Evolutionary conservation across 2,329 filamentous ascomycete genomes (phyloP).

Genomic region (Diaporthe ampelina): DNA sequence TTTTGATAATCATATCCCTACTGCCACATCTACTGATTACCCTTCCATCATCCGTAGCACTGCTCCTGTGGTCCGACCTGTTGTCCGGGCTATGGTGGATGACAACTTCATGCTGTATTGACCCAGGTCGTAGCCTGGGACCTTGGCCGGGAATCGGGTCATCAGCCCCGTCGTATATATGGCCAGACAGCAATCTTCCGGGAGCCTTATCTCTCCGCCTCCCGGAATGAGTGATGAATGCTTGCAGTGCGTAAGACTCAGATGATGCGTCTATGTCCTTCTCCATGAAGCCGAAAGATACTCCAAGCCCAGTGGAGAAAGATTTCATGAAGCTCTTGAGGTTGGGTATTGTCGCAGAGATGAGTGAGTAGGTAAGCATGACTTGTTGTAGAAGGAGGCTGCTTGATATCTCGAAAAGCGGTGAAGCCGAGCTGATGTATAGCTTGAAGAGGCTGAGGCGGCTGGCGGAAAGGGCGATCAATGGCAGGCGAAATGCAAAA

Average conservation of each 20-base stretch:
- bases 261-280: background rate
- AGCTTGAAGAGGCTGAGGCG: slow-evolving; percentile 39
- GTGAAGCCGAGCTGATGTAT: slow-evolving; percentile 38
- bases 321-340: slow-evolving; percentile 45
- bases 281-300: slow-evolving; percentile 17
- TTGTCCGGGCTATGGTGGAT: slow-evolving; percentile 9
- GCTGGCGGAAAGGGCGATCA: slow-evolving; percentile 40
- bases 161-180: background rate
- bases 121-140: slow-evolving; percentile 10
- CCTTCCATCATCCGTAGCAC: slow-evolving; percentile 28
- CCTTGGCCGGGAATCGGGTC: background rate
- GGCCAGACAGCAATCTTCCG: background rate
- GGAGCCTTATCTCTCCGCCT: background rate
- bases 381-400: slow-evolving; percentile 43
- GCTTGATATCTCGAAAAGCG: slow-evolving; percentile 41
- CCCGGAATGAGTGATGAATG: background rate
- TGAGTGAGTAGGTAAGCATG: slow-evolving; percentile 44
- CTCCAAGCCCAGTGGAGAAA: slow-evolving; percentile 39
- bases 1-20: slow-evolving; percentile 44
- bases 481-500: slow-evolving; percentile 45
- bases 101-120: background rate
- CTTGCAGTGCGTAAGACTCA: slow-evolving; percentile 24
- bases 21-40: slow-evolving; percentile 38
- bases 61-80: slow-evolving; percentile 1
- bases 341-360: slow-evolving; percentile 46